Evolutionary conservation across 2,329 filamentous ascomycete species (phyloP), one percentile per base, ranked within the genome.

Genomic region (Sporothrix euskadiensis): DNA sequence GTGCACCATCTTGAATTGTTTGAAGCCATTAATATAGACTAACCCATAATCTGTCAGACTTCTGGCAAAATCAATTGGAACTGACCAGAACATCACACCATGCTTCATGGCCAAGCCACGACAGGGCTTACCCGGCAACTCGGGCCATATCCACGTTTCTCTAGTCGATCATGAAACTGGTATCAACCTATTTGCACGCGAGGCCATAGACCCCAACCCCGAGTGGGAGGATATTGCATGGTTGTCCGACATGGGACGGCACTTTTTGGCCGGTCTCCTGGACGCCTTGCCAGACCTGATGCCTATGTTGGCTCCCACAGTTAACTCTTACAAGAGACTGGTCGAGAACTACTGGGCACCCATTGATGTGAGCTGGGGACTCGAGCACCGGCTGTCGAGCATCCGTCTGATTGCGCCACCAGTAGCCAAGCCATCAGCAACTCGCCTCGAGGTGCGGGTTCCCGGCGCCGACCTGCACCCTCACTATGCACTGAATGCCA

Each of bases 321-420:
- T 99, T 79, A 99, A 99, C 86, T 97, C 93, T 75, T 99, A 99
- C 86, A 99, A 99, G 84, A 91, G 96, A 4, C 88, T 99, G 0
- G 96, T 99, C 2, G 96, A 99, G 85, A 98, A 98, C 83, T 98
- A 98, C 83, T 99, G 96, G 96, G 96, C 96, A 0, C 96, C 96
- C 0, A 95, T 99, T 6, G 98, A 94, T 0, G 95, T 98, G 0
- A 97, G 94, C 0, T 99, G 96, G 96, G 96, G 96, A 0, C 84
- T 97, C 4, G 96, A 98, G 82, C 95, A 99, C 81, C 93, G 96
- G 75, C 94, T 94, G 4, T 95, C 96, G 0, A 97, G 93, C 0
- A 92, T 99, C 77, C 89, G 96, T 22, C 83, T 99, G 49, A 98
- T 98, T 77, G 89, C 93, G 0, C 95, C 95, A 14, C 95, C 96